Evolutionary conservation across 345 rosid genomes (phyloP), one percentile per base, ranked within the genome.

Genomic region (Moringa oleifera): DNA sequence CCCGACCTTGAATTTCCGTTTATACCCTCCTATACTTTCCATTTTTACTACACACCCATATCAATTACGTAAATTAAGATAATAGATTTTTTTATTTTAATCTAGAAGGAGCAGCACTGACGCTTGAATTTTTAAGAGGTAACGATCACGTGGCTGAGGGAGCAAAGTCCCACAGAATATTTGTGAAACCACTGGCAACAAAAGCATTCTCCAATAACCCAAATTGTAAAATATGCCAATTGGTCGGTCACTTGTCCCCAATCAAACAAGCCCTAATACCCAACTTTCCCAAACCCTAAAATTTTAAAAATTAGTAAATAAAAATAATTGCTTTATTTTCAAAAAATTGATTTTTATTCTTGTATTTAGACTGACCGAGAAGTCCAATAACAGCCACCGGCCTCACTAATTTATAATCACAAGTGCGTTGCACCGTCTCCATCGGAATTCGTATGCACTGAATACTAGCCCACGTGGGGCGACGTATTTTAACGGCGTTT

Each of bases 171-270:
- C 72, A 54, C 53, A 56, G 59, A 64, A 64, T 33, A 53, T 24
- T 10, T 23, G 49, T 33, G 58, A 59, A 71, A 64, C 68, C 73
- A 58, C 47, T 41, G 6, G 36, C 61, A 57, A 25, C 62, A 37
- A 28, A 41, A 41, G 47, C 47, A 9, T 4, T 16, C 17, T 18
- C 62, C 46, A 62, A 23, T 28, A 31, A 63, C 28, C 66, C 52
- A 19, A 41, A 53, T 67, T 61, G 67, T 66, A 58, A 4, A 33
- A 33, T 50, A 71, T 57, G 54, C 36, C 65, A 51, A 67, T 18
- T 76, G 76, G 76, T 76, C 76, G 74, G 80, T 51, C 12, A 9
- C 60, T 2, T 65, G 69, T 68, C 73, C 60, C 63, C 17, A 21
- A 51, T 33, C 73, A 57, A 64, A 55, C 57, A 41, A 55, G 61